phyloP scores from a whole-genome alignment of 768 basidiomycete genomes.

The Hebeloma cylindrosporum region DNA sequence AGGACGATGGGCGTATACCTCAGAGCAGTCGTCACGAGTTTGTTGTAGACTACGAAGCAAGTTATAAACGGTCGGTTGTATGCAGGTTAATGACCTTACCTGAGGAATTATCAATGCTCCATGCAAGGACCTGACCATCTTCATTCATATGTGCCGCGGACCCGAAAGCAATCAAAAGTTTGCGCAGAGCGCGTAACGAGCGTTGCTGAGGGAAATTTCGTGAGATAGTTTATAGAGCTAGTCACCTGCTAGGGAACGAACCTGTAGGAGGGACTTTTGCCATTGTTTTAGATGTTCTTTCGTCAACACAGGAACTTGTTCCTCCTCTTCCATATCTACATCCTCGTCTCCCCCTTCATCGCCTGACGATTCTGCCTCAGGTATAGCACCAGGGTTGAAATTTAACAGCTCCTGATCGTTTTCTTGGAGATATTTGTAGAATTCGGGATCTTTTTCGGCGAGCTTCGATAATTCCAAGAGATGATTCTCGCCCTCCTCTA shows the following conservation, averaged over 20 bases:
- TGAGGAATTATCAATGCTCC: conserved; percentile 80
- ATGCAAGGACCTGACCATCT: conserved; percentile 75
- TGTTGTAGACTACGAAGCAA: conserved; percentile 76
- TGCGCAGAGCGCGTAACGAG: conserved; percentile 81
- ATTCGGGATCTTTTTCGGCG: conserved; percentile 97
- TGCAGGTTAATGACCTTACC: conserved; percentile 42
- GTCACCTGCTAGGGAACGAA: background rate
- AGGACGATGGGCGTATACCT: conserved; percentile 91
- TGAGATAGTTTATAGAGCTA: background rate
- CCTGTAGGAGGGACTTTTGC: conserved; percentile 86
- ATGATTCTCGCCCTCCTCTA: conserved; percentile 76
- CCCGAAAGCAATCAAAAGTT: conserved; percentile 86
- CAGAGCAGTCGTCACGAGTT: conserved; percentile 82
- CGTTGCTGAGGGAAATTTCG: conserved; percentile 57
- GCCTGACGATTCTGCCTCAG: conserved; percentile 43
- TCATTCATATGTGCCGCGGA: conserved; percentile 90
- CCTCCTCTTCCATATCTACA: conserved; percentile 47
- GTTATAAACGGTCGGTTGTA: background rate
- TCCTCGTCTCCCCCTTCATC: conserved; percentile 47
- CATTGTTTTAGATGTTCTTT: conserved; percentile 71
- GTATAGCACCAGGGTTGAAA: conserved; percentile 54
- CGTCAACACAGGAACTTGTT: conserved; percentile 58
- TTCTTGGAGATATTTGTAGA: conserved; percentile 96
- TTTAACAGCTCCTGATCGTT: conserved; percentile 91
- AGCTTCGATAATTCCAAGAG: conserved; percentile 82